Percentiles rank a stretch among this genome's conserved stretches.
These are phyloP conservation scores for Exidia glandulosa DNA, from an alignment of 768 basidiomycete species.

Conservation along the genomic window DNA sequence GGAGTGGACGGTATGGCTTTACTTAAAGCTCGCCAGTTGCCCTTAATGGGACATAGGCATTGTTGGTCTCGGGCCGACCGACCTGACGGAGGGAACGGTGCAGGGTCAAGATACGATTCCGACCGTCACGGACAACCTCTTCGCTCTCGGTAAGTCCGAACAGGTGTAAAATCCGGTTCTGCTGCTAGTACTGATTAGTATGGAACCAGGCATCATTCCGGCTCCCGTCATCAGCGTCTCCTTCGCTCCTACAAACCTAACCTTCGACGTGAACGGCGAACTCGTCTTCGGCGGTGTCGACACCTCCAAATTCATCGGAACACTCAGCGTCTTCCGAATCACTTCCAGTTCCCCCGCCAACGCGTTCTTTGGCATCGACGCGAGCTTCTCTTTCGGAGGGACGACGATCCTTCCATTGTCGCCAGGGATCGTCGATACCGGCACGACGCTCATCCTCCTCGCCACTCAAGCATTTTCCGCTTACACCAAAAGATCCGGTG, in stretches of 20 bases:
- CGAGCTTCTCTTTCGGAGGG: conserved; percentile 3
- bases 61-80: conserved; percentile 32
- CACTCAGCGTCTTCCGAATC: conserved; percentile 26
- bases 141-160: no score
- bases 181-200: no score
- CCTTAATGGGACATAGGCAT: no score
- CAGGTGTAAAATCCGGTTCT: no score
- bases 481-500: conserved; percentile 47
- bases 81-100: conserved; percentile 25
- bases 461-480: conserved; percentile 38
- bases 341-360: conserved; percentile 37
- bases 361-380: conserved; percentile 16
- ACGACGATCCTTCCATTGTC: conserved; percentile 24
- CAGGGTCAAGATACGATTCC: conserved; percentile 29
- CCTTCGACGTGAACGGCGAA: conserved; percentile 33
- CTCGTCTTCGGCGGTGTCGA: conserved; percentile 45
- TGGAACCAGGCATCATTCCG: conserved; percentile 34
- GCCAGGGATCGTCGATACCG: conserved; percentile 44
- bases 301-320: conserved; percentile 27
- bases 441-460: conserved; percentile 27
- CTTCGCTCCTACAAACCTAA: conserved; percentile 32
- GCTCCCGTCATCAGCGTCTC: conserved; percentile 39
- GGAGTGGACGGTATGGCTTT: conserved; percentile 46
- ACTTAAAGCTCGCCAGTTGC: no score
- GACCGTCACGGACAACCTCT: conserved; percentile 48